Conservation (phyloP, 352 stramenopile species). For the Phytophthora fragariaefolia region DNA sequence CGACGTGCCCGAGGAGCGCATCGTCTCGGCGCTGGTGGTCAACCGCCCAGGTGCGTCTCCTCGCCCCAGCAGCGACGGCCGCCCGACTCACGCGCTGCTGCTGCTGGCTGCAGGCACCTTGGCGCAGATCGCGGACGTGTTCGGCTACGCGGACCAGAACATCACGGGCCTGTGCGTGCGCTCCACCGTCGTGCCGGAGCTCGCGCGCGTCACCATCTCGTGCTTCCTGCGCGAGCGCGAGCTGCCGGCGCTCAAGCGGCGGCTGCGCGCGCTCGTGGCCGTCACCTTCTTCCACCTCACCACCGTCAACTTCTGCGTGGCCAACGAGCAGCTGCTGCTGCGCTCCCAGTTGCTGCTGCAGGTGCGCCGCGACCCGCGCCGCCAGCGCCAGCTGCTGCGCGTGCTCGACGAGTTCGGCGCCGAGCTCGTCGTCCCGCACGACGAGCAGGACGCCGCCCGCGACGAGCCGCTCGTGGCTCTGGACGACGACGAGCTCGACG, state of each 20-base stretch:
- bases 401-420: slow-evolving; percentile 44
- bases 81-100: no score
- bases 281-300: slow-evolving; percentile 87
- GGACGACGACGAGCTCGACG: slow-evolving; percentile 46
- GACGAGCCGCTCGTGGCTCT: slow-evolving; percentile 35
- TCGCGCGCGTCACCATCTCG: slow-evolving; percentile 80
- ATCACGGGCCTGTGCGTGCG: slow-evolving; percentile 77
- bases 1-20: slow-evolving; percentile 52
- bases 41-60: slow-evolving; percentile 57
- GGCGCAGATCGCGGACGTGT: slow-evolving; percentile 74
- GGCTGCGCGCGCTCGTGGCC: slow-evolving; percentile 64
- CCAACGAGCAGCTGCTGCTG: slow-evolving; percentile 70
- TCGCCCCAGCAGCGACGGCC: no score
- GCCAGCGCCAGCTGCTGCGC: slow-evolving; percentile 38
- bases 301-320: slow-evolving; percentile 62
- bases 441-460: slow-evolving; percentile 36
- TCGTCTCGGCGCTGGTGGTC: slow-evolving; percentile 79
- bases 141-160: slow-evolving; percentile 75
- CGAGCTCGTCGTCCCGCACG: slow-evolving; percentile 34
- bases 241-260: slow-evolving; percentile 59
- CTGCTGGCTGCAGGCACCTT: slow-evolving; percentile 47
- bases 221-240: slow-evolving; percentile 63
- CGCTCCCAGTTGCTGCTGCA: slow-evolving; percentile 68
- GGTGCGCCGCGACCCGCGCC: slow-evolving; percentile 33
- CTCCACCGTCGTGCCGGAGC: slow-evolving; percentile 73